These are phyloP conservation scores for Calonectria hawksworthii DNA, from an alignment of 2,329 filamentous ascomycete species.

Conservation along the genomic window DNA sequence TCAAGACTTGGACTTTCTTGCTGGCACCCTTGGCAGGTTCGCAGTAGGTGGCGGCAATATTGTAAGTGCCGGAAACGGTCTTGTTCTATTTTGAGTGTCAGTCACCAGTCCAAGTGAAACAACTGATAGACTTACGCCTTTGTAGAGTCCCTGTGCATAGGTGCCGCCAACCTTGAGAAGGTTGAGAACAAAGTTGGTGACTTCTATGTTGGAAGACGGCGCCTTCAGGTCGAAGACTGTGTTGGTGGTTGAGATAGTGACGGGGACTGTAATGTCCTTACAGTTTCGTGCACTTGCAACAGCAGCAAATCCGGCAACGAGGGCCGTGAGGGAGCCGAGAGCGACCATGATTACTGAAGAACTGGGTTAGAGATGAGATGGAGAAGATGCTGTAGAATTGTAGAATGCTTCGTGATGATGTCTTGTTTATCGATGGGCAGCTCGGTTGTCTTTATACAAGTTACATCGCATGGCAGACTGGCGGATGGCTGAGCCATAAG, in stretches of 20 bases:
- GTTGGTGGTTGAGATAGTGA: not conserved
- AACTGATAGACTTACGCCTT: not conserved
- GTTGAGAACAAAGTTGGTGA: not conserved
- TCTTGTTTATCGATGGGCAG: not conserved
- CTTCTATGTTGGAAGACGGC: not conserved
- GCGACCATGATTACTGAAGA: not conserved
- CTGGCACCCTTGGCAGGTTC: not conserved
- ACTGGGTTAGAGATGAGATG: not conserved
- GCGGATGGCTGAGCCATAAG: not conserved
- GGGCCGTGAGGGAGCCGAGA: not conserved
- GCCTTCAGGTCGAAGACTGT: not conserved
- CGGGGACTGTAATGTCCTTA: not conserved
- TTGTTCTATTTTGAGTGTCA: not conserved
- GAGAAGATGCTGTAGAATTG: not conserved
- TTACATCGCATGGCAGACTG: not conserved
- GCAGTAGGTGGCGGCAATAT: slow-evolving; percentile 5
- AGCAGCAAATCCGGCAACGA: not conserved
- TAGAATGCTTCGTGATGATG: not conserved
- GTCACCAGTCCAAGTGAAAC: not conserved
- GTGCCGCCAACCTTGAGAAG: not conserved
- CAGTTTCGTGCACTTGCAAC: not conserved
- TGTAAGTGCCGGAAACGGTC: slow-evolving; percentile 2
- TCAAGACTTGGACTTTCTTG: not conserved
- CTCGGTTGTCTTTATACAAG: not conserved
- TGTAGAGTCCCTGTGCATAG: not conserved